Evolutionary conservation across 257 asterid species (phyloP).

Genomic region (Euphrasia confusa): DNA sequence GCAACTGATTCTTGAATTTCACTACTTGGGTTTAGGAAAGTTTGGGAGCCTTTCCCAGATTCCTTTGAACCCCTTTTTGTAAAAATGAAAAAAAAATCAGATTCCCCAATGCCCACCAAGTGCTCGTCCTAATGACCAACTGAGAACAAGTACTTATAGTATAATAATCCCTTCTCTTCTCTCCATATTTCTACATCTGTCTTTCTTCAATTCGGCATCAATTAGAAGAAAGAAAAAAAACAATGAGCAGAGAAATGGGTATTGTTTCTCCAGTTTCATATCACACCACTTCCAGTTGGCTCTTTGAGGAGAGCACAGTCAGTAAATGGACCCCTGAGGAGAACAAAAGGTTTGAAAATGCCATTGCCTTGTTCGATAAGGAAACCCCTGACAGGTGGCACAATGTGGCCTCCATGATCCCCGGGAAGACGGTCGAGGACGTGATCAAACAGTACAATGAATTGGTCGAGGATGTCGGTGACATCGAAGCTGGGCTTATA

Average conservation of each 20-base stretch:
- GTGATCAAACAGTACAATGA: slow-evolving; percentile 66
- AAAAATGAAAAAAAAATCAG: slow-evolving; percentile 31
- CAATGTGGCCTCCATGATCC: slow-evolving; percentile 76
- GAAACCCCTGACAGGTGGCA: slow-evolving; percentile 89
- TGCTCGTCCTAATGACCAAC: slow-evolving; percentile 31
- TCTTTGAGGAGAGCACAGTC: slow-evolving; percentile 44
- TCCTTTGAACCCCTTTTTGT: slow-evolving; percentile 47
- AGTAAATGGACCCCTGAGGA: slow-evolving; percentile 75
- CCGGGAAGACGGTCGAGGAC: slow-evolving; percentile 63
- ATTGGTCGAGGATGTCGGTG: slow-evolving; percentile 59
- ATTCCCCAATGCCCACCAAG: slow-evolving; percentile 31
- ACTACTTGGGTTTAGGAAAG: slow-evolving; percentile 21
- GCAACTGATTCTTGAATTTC: slow-evolving; percentile 19
- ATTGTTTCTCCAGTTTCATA: slow-evolving; percentile 40
- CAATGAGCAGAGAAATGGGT: slow-evolving; percentile 53
- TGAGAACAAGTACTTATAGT: slow-evolving; percentile 14
- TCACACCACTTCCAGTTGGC: slow-evolving; percentile 36
- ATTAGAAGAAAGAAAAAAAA: neutral
- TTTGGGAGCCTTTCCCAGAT: slow-evolving; percentile 48
- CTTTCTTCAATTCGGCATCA: neutral
- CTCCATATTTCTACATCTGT: neutral
- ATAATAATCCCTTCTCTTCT: slow-evolving; percentile 8
- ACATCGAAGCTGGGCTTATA: slow-evolving; percentile 72
- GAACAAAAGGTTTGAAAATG: slow-evolving; percentile 70
- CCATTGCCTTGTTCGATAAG: slow-evolving; percentile 65